Conservation (phyloP, 2,329 filamentous ascomycete species). For the Thelonectria blattea region DNA sequence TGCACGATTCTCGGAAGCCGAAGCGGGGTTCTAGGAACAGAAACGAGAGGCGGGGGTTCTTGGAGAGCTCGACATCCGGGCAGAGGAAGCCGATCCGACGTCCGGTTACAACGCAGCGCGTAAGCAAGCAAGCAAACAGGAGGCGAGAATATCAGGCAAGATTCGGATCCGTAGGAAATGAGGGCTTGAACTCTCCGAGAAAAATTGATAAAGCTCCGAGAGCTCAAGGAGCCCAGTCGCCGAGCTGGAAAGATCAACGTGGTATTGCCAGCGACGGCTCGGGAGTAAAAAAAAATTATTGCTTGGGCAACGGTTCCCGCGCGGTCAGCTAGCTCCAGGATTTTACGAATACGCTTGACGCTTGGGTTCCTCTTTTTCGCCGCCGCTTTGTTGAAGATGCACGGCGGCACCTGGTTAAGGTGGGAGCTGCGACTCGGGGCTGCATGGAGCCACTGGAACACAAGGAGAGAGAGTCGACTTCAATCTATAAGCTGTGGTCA, state of each 20-base stretch:
- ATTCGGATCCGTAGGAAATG: neutral
- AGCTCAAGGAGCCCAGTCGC: constrained; percentile 27
- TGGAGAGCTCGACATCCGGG: neutral
- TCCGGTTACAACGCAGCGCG: neutral
- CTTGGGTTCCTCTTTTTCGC: constrained; percentile 16
- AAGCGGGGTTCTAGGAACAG: constrained; percentile 21
- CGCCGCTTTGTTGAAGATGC: neutral
- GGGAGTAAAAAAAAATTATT: constrained; percentile 7
- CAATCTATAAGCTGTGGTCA: neutral
- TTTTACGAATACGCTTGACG: constrained; percentile 22
- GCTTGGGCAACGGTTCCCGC: constrained; percentile 7
- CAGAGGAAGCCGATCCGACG: neutral
- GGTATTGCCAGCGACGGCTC: constrained; percentile 12
- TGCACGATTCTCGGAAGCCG: constrained; percentile 34
- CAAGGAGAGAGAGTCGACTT: neutral
- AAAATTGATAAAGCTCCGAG: neutral
- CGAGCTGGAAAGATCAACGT: constrained; percentile 37
- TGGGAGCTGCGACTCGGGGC: neutral
- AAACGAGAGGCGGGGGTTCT: constrained; percentile 8
- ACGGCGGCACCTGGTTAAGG: neutral
- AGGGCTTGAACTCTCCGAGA: constrained; percentile 1
- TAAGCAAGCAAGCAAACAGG: neutral
- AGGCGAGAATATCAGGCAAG: neutral
- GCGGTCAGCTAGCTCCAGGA: constrained; percentile 1
- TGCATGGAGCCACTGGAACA: neutral